phyloP scores from a whole-genome alignment of 2,329 filamentous ascomycete species.

The Nothophoma quercina region DNA sequence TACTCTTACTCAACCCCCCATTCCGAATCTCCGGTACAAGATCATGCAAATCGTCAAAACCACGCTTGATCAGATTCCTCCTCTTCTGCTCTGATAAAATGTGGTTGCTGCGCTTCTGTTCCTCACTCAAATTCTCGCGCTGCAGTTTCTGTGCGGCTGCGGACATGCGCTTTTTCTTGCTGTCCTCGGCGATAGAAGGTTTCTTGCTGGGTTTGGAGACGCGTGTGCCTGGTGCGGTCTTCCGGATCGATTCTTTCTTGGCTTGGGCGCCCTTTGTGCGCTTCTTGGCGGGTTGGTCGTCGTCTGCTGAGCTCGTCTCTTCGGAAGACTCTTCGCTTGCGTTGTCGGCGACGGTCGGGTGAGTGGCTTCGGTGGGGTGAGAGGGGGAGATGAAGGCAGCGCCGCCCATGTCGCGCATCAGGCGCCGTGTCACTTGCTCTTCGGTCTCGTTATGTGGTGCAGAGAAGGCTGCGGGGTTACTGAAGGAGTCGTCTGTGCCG shows the following conservation, averaged over 20 bases:
- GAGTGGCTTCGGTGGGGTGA: slow-evolving; percentile 18
- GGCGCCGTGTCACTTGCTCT: slow-evolving; percentile 31
- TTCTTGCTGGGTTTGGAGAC: slow-evolving; percentile 36
- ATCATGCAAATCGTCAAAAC: slow-evolving; percentile 79
- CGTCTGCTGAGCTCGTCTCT: slow-evolving; percentile 29
- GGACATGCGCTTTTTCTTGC: slow-evolving; percentile 39
- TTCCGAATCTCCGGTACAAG: slow-evolving; percentile 78
- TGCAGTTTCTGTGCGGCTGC: slow-evolving; percentile 37
- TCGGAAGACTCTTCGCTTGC: slow-evolving; percentile 34
- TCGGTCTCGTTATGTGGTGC: slow-evolving; percentile 34
- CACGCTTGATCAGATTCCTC: slow-evolving; percentile 79
- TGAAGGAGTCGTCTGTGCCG: slow-evolving; percentile 48
- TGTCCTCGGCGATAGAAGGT: slow-evolving; percentile 24
- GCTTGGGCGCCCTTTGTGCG: slow-evolving; percentile 32
- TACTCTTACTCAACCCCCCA: slow-evolving; percentile 83
- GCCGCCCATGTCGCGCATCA: slow-evolving; percentile 35
- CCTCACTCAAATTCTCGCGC: slow-evolving; percentile 71
- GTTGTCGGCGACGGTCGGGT: slow-evolving; percentile 9
- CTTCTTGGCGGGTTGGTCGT: slow-evolving; percentile 35
- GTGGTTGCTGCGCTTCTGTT: slow-evolving; percentile 85
- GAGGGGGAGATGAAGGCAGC: slow-evolving; percentile 22
- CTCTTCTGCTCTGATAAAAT: slow-evolving; percentile 89
- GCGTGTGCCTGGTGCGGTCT: slow-evolving; percentile 21
- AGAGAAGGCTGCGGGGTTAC: slow-evolving; percentile 38
- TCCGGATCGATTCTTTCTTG: slow-evolving; percentile 28